Percentiles rank a stretch among this genome's conserved stretches.
These are phyloP conservation scores for Geosmithia flava DNA, from an alignment of 2,329 filamentous ascomycete genomes.

Conservation along the genomic window DNA sequence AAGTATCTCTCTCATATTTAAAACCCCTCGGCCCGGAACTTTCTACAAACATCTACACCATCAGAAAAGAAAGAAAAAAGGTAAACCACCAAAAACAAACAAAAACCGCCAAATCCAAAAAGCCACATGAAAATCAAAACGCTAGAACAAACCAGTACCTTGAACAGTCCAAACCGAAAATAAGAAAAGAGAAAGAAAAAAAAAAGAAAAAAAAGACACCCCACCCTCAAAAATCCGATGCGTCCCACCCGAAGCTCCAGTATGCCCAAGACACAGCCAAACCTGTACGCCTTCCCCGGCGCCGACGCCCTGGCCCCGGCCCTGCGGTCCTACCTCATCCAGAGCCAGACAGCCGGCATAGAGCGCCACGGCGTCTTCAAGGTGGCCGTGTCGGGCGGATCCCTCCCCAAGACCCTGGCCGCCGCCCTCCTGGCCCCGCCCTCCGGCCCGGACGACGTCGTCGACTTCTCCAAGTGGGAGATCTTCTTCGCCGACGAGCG, in stretches of 20 bases:
- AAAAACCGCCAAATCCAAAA: too few species aligned
- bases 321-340: slow-evolving; percentile 72
- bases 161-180: too few species aligned
- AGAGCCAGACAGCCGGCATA: slow-evolving; percentile 69
- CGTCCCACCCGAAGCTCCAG: slow-evolving; percentile 2
- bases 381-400: slow-evolving; percentile 86
- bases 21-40: too few species aligned
- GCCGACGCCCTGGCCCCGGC: slow-evolving; percentile 59
- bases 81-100: too few species aligned
- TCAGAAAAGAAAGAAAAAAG: too few species aligned
- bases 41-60: too few species aligned
- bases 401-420: slow-evolving; percentile 77
- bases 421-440: slow-evolving; percentile 60
- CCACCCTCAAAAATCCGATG: background rate
- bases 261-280: slow-evolving; percentile 46
- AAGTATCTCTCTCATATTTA: too few species aligned
- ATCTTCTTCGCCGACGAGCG: slow-evolving; percentile 99
- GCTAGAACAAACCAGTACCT: too few species aligned
- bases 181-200: too few species aligned
- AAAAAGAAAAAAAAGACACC: background rate
- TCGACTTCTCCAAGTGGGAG: slow-evolving; percentile 83
- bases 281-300: slow-evolving; percentile 71
- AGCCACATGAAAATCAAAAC: too few species aligned
- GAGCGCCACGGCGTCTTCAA: slow-evolving; percentile 77
- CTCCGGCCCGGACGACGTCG: slow-evolving; percentile 41